Evolutionary conservation across 345 rosid genomes (phyloP).

Genomic region (Eucalyptus paniculata): DNA sequence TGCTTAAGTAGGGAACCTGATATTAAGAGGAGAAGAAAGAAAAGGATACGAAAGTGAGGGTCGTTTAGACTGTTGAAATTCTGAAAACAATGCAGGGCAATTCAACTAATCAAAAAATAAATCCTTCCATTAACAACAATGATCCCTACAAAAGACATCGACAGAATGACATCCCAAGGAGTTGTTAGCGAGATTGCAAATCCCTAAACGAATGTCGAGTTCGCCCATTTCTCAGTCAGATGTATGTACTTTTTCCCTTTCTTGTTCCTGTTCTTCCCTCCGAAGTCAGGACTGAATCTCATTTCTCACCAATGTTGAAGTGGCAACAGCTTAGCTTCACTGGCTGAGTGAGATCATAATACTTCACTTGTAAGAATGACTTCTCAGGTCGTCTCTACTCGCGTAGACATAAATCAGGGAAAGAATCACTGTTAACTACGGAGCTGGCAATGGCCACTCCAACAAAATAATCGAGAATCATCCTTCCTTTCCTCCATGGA

Average conservation of each 20-base stretch:
- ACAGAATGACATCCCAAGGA: not conserved
- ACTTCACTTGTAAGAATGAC: not conserved
- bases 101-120: not conserved
- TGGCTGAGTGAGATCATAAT: not conserved
- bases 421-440: not conserved
- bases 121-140: not conserved
- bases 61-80: not conserved
- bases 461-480: conserved; percentile 3
- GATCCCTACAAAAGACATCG: not conserved
- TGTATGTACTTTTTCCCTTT: not conserved
- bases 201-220: not conserved
- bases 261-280: not conserved
- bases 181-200: not conserved
- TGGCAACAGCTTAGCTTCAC: not conserved
- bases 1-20: not conserved
- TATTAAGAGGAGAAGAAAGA: not conserved
- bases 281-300: not conserved
- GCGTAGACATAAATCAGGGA: not conserved
- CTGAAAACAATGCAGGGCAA: not conserved
- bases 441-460: conserved; percentile 30
- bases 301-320: not conserved
- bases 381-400: not conserved
- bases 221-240: not conserved
- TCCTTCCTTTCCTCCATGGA: conserved; percentile 5
- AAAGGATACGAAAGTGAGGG: not conserved